Evolutionary conservation across 2,329 filamentous ascomycete genomes (phyloP).

Genomic region (Hansfordia pulvinata): DNA sequence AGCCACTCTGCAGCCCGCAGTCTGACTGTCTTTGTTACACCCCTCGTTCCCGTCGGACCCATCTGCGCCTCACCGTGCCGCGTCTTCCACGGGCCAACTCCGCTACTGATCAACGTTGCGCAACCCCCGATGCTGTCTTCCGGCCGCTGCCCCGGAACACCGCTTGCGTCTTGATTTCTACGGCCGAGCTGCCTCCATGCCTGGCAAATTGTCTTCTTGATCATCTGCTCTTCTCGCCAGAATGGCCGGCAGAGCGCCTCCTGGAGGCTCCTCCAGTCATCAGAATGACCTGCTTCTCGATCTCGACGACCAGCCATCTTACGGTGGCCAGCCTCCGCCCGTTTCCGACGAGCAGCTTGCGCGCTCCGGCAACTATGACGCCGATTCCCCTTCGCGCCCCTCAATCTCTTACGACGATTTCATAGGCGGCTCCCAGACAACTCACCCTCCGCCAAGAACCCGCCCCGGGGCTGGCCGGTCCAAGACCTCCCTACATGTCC

Average conservation of each 20-base stretch:
- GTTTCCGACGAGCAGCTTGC: slow-evolving; percentile 71
- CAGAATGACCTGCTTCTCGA: slow-evolving; percentile 56
- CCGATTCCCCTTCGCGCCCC: slow-evolving; percentile 52
- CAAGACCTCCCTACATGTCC: slow-evolving; percentile 27
- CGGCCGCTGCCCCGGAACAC: no score
- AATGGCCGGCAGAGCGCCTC: slow-evolving; percentile 49
- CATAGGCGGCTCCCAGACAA: slow-evolving; percentile 52
- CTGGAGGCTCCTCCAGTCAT: slow-evolving; percentile 32
- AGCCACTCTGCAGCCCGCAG: no score
- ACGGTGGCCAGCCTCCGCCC: slow-evolving; percentile 65
- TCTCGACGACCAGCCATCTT: slow-evolving; percentile 56
- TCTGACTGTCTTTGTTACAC: no score
- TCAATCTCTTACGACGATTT: slow-evolving; percentile 94
- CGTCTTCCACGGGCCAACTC: no score
- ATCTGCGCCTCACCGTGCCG: no score
- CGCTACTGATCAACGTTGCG: no score
- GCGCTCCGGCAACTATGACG: slow-evolving; percentile 58
- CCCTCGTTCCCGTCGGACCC: no score
- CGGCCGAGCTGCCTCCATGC: no score
- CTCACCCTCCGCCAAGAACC: slow-evolving; percentile 31
- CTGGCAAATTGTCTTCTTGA: no score
- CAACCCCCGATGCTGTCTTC: no score
- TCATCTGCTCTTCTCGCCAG: slow-evolving; percentile 24
- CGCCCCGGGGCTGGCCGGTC: slow-evolving; percentile 14
- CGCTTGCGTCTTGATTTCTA: no score